Evolutionary conservation across 257 asterid species (phyloP).

Genomic region (Nicotiana undulata): DNA sequence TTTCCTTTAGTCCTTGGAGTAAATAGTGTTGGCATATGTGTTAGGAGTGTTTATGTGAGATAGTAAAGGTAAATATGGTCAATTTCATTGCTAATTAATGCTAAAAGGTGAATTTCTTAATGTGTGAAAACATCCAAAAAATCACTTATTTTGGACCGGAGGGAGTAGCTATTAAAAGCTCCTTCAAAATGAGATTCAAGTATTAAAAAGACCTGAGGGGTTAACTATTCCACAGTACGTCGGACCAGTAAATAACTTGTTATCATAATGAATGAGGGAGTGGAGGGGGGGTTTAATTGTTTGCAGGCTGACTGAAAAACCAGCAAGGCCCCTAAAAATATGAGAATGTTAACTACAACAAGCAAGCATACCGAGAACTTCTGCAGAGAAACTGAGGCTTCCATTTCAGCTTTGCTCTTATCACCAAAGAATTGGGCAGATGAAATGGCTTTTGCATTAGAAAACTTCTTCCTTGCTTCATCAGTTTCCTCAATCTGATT

Average conservation of each 20-base stretch:
- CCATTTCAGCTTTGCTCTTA: slow-evolving; percentile 57
- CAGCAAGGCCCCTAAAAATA: neutral
- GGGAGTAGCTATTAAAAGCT: neutral
- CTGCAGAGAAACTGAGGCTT: slow-evolving; percentile 67
- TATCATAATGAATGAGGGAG: neutral
- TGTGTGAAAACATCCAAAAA: no score
- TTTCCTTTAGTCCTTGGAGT: no score
- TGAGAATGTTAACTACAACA: neutral
- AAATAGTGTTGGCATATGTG: no score
- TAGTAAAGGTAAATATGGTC: no score
- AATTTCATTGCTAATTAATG: no score
- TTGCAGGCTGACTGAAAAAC: neutral
- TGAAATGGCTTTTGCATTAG: slow-evolving; percentile 93
- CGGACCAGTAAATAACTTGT: neutral
- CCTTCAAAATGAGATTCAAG: neutral
- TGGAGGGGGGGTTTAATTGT: neutral
- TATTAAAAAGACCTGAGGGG: neutral
- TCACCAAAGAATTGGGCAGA: slow-evolving; percentile 95
- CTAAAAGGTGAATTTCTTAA: no score
- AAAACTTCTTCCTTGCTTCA: slow-evolving; percentile 95
- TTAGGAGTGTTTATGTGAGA: no score
- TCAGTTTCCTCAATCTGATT: slow-evolving; percentile 85
- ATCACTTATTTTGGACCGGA: no score
- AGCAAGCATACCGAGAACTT: slow-evolving; percentile 68
- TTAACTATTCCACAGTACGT: neutral